Evolutionary conservation across 2,329 filamentous ascomycete genomes (phyloP).

Genomic region (Sporothrix phasma): DNA sequence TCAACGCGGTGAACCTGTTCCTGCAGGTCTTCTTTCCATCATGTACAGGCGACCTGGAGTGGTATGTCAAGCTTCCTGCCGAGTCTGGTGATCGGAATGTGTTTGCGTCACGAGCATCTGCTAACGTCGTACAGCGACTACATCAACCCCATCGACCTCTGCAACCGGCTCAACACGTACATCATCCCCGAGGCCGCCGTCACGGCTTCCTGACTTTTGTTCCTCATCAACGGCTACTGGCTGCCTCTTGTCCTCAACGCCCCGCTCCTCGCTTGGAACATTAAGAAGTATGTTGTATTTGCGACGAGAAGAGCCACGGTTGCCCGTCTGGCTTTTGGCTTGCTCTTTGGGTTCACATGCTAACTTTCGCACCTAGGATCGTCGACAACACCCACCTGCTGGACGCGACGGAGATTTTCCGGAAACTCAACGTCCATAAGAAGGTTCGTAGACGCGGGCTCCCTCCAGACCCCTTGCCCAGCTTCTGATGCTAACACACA

Average conservation of each 20-base stretch:
- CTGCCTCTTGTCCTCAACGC: slow-evolving; percentile 83
- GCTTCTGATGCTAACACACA: slow-evolving; percentile 4
- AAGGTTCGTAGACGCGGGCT: slow-evolving; percentile 52
- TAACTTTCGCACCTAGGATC: slow-evolving; percentile 51
- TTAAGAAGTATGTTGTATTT: slow-evolving; percentile 95
- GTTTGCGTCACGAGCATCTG: slow-evolving; percentile 4
- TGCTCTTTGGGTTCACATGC: not conserved
- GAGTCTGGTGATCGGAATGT: not conserved
- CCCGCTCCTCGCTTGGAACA: slow-evolving; percentile 84
- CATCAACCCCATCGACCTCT: slow-evolving; percentile 99
- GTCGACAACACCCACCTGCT: slow-evolving; percentile 93
- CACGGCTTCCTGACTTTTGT: slow-evolving; percentile 96
- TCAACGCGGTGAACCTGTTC: slow-evolving; percentile 99
- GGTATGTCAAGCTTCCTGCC: slow-evolving; percentile 47
- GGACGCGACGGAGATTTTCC: slow-evolving; percentile 97
- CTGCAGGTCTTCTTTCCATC: slow-evolving; percentile 99
- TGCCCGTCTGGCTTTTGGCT: not conserved
- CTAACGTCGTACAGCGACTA: slow-evolving; percentile 66
- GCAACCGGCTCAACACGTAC: slow-evolving; percentile 99
- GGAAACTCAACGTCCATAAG: slow-evolving; percentile 98
- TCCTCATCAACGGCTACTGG: slow-evolving; percentile 99
- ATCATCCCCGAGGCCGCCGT: slow-evolving; percentile 98
- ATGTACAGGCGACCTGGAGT: slow-evolving; percentile 99
- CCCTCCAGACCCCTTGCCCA: not conserved
- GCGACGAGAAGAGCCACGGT: not conserved